These are phyloP conservation scores for Heliamphora exappendiculata DNA, from an alignment of 148 eudicot genomes.

Conservation along the genomic window DNA sequence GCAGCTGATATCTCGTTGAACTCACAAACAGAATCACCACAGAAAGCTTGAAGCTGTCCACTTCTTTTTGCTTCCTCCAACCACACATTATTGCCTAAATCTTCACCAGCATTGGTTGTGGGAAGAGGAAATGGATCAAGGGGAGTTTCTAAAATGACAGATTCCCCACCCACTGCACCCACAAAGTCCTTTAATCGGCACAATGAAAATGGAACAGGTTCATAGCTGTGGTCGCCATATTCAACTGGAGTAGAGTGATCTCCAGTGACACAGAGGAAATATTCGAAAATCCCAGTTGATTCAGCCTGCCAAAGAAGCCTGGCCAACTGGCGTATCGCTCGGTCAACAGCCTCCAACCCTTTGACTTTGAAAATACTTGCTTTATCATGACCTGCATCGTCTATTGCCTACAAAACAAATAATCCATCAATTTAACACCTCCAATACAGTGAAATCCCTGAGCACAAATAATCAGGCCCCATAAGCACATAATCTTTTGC, in stretches of 20 bases:
- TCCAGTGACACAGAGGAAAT: constrained; percentile 75
- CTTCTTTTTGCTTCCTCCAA: constrained; percentile 19
- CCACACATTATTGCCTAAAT: constrained; percentile 26
- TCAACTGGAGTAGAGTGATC: constrained; percentile 99
- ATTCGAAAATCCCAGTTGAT: constrained; percentile 57
- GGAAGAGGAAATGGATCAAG: constrained; percentile 88
- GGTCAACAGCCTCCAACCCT: constrained; percentile 84
- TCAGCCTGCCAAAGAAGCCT: constrained; percentile 84
- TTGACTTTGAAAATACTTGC: constrained; percentile 75
- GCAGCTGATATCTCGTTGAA: constrained; percentile 77
- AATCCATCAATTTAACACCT: neutral
- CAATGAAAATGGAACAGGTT: constrained; percentile 83
- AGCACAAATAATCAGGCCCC: neutral
- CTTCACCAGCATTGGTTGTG: constrained; percentile 46
- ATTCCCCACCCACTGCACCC: constrained; percentile 74
- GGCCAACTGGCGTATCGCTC: constrained; percentile 76
- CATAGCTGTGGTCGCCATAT: constrained; percentile 96
- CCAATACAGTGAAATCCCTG: neutral
- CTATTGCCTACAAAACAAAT: constrained; percentile 59
- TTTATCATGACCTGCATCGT: constrained; percentile 97
- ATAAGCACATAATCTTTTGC: neutral
- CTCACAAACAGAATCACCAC: constrained; percentile 61
- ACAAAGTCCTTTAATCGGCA: constrained; percentile 81
- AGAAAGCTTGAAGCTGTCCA: constrained; percentile 27
- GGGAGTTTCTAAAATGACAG: constrained; percentile 39